These are phyloP conservation scores for Crucihimalaya himalaica DNA, from an alignment of 345 rosid species.

Conservation along the genomic window DNA sequence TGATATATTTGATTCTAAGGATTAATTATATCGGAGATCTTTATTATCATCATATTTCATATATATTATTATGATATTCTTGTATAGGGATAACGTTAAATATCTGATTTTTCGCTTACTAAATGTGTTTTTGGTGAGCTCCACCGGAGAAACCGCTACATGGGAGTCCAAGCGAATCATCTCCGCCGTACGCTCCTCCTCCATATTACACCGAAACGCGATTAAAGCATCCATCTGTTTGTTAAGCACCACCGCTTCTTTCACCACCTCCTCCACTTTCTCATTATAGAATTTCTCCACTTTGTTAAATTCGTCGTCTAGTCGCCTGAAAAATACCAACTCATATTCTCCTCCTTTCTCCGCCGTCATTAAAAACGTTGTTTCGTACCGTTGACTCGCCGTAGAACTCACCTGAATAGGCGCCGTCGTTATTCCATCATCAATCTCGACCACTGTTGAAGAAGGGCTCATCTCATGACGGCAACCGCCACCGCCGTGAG, in stretches of 20 bases:
- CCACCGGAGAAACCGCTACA: constrained; percentile 47
- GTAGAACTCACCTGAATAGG: constrained; percentile 46
- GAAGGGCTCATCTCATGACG: constrained; percentile 24
- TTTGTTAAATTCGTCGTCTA: constrained; percentile 67
- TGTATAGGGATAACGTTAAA: neutral
- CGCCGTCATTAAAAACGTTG: constrained; percentile 49
- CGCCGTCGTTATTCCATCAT: constrained; percentile 8
- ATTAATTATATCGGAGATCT: neutral
- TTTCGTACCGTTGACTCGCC: constrained; percentile 41
- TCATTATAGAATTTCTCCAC: constrained; percentile 50
- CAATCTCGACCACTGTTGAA: constrained; percentile 38
- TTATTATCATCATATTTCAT: neutral
- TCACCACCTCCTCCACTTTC: constrained; percentile 60
- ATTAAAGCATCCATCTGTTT: constrained; percentile 65
- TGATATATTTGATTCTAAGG: neutral
- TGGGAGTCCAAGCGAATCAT: constrained; percentile 53
- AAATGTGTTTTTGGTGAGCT: constrained; percentile 4
- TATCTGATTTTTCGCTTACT: constrained; percentile 1
- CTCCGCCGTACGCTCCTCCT: constrained; percentile 48
- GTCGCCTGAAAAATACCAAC: constrained; percentile 54
- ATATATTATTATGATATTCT: neutral
- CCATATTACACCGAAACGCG: constrained; percentile 54
- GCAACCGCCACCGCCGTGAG: constrained; percentile 22
- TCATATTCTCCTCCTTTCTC: constrained; percentile 66
- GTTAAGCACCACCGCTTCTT: constrained; percentile 54